Base-by-base conservation (phyloP, 1,284 basidiomycete species). In the Ganoderma resinaceum region DNA sequence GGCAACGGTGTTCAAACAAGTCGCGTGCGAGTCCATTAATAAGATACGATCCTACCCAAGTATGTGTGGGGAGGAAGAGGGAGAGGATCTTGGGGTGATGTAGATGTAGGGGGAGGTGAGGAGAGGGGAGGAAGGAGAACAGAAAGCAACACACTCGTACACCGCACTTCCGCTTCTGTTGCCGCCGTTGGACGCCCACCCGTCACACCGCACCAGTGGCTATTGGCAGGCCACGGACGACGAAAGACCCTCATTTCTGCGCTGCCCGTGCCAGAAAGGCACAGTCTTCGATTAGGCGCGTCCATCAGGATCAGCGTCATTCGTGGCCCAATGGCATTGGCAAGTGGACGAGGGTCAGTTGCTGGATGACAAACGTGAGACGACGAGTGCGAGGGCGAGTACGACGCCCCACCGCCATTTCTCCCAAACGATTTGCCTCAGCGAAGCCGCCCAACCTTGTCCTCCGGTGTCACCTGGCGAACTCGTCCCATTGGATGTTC, bases 371-470 rank as follows among this genome's bases (percentile, higher is more conserved):
- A 93, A 82, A 70, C 91, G 86, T 52, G 92, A 94, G 20, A 94
- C 86, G 62, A 94, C 80, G 52, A 94, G 88, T 1, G 92, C 93
- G 63, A 94, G 78, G 3, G 88, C 90, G 69, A 94, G 90, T 67
- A 94, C 78, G 37, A 91, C 84, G n/a, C 92, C 91, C 88, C 92
- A 92, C 69, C 91, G 83, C 92, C 92, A 94, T 77, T 92, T 93
- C 76, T 93, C 90, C 87, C 88, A 91, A n/a, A 94, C 78, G 55
- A 93, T 78, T 70, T 87, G 85, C 61, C 89, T 85, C 87, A 90
- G 89, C 7, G 86, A 83, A 8, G 85, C 80, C 16, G 84, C 81
- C 83, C 86, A 87, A 8, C 84, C 86, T 31, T 61, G 71, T 52
- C 73, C 71, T 9, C 71, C 64, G 29, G 72, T 74, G 62, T 73